Evolutionary conservation across 495 filamentous ascomycete species (phyloP).

Genomic region (Podospora tetraspora): DNA sequence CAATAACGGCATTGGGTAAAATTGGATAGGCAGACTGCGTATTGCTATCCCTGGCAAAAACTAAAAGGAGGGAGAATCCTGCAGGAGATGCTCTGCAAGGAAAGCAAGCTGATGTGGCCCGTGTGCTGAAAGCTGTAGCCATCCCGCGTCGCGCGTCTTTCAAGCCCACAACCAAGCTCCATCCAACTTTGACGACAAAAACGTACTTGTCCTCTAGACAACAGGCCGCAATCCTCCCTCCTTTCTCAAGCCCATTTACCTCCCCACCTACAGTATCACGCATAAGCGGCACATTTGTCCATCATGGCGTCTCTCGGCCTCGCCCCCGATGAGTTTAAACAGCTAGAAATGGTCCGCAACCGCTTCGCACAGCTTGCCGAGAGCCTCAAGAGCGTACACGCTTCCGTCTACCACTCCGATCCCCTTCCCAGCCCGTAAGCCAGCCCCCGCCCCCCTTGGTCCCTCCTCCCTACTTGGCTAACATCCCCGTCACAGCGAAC

Average conservation of each 20-base stretch:
- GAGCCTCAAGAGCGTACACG: slow-evolving; percentile 58
- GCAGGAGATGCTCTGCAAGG: too few relatives aligned
- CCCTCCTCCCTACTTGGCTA: background rate
- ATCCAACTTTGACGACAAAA: background rate
- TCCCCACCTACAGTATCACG: background rate
- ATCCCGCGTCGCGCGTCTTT: background rate
- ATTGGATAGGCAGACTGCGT: too few relatives aligned
- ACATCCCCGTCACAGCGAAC: slow-evolving; percentile 43
- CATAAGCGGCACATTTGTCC: background rate
- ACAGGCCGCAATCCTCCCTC: background rate
- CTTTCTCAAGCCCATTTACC: background rate
- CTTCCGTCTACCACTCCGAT: slow-evolving; percentile 28
- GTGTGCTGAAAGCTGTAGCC: background rate
- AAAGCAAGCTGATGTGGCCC: too few relatives aligned
- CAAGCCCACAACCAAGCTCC: background rate
- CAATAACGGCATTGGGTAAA: too few relatives aligned
- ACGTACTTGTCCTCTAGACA: background rate
- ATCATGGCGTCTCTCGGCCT: slow-evolving; percentile 47
- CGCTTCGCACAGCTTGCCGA: slow-evolving; percentile 63
- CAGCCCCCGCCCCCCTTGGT: background rate
- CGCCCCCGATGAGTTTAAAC: slow-evolving; percentile 58
- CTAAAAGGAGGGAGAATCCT: too few relatives aligned
- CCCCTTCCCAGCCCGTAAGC: slow-evolving; percentile 37
- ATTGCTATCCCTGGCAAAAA: too few relatives aligned
- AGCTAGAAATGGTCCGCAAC: slow-evolving; percentile 69